A percentile compares a stretch with the other conserved stretches of the same genome.
Evolutionary conservation across 257 asterid genomes (phyloP).

Genomic region (Nicotiana noctiflora): DNA sequence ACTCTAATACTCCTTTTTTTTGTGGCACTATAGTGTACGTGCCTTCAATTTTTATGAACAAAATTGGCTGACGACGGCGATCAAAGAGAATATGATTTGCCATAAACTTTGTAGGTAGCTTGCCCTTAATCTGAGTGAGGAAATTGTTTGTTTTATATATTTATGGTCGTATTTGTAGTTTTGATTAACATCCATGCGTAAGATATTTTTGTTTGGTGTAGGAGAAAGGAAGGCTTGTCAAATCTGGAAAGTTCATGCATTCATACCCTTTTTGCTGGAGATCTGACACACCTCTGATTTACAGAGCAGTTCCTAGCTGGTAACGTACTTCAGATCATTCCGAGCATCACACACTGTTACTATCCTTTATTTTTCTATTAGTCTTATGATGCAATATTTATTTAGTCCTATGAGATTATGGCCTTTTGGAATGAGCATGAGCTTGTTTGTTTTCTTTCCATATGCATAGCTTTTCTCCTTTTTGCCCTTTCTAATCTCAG

Average conservation of each 20-base stretch:
- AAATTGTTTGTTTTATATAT: background rate
- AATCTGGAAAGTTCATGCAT: conserved; percentile 76
- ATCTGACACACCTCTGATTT: conserved; percentile 94
- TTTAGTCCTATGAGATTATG: background rate
- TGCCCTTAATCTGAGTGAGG: background rate
- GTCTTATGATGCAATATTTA: background rate
- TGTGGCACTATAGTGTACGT: background rate
- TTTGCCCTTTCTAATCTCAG: background rate
- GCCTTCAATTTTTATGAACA: background rate
- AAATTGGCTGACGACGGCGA: background rate
- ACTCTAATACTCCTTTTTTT: background rate
- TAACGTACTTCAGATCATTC: conserved; percentile 7
- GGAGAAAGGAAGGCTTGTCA: conserved; percentile 84
- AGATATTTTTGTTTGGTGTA: conserved; percentile 9
- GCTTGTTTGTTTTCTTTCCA: background rate
- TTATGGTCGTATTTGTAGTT: background rate
- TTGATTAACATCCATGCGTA: background rate
- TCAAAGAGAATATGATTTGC: background rate
- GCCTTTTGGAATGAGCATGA: background rate
- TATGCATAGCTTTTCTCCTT: background rate
- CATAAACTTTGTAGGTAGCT: conserved; percentile 7
- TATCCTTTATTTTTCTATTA: background rate
- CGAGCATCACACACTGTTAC: background rate
- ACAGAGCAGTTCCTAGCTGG: conserved; percentile 99
- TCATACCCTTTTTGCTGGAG: conserved; percentile 93